These are phyloP conservation scores for Avicennia marina DNA, from an alignment of 257 asterid species.

Conservation along the genomic window DNA sequence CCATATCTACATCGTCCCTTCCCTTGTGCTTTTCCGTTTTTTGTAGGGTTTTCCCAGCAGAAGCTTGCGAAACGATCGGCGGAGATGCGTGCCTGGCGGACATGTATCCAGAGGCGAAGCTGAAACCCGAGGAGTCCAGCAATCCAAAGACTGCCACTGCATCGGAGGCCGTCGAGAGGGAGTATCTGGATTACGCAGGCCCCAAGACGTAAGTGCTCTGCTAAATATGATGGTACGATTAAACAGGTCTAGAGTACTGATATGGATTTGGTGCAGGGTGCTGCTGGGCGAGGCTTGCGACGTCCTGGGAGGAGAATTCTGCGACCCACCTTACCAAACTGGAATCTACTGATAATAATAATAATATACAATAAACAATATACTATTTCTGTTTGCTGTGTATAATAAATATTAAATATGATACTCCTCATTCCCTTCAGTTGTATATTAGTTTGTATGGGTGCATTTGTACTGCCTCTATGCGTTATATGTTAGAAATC, in stretches of 20 bases:
- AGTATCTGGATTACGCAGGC: conserved; percentile 44
- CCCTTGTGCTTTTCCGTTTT: neutral
- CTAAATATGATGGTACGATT: too few species aligned
- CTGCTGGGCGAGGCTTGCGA: conserved; percentile 51
- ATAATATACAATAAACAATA: too few species aligned
- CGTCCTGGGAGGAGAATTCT: conserved; percentile 46
- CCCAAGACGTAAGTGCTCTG: conserved; percentile 53
- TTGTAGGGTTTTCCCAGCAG: conserved; percentile 57
- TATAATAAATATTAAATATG: too few species aligned
- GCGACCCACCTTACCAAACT: conserved; percentile 22
- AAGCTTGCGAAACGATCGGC: conserved; percentile 62
- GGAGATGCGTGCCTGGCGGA: conserved; percentile 52
- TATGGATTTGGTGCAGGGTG: conserved; percentile 41
- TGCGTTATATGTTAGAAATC: too few species aligned
- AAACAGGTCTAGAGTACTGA: too few species aligned
- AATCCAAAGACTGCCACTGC: conserved; percentile 13
- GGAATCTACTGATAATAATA: conserved; percentile 20
- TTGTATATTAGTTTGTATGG: too few species aligned
- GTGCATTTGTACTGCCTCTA: too few species aligned
- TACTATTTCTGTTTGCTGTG: too few species aligned
- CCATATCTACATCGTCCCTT: too few species aligned
- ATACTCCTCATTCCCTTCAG: too few species aligned
- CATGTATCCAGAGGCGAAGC: conserved; percentile 49
- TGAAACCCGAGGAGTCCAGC: conserved; percentile 16
- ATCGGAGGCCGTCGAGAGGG: conserved; percentile 45